These are phyloP conservation scores for Naumovozyma baii DNA, from an alignment of 805 yeast genomes.

Conservation along the genomic window DNA sequence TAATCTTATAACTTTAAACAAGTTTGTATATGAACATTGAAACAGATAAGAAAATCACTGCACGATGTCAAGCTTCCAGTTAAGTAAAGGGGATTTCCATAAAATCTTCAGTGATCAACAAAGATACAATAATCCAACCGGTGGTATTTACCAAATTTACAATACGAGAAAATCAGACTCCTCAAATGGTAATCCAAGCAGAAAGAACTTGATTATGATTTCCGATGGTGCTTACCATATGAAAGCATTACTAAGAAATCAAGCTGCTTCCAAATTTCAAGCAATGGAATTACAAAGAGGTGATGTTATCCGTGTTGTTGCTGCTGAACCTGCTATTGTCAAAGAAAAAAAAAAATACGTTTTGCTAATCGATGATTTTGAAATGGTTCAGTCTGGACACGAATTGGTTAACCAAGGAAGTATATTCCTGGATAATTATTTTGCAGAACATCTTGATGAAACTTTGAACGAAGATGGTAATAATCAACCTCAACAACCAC, in stretches of 20 bases:
- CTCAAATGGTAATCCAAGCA: constrained; percentile 14
- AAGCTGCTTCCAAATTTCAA: constrained; percentile 36
- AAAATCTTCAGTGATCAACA: constrained; percentile 23
- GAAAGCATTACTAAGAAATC: constrained; percentile 47
- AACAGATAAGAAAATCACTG: not conserved
- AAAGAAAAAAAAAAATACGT: constrained; percentile 38
- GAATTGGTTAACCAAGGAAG: constrained; percentile 33
- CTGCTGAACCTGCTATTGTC: constrained; percentile 29
- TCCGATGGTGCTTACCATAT: constrained; percentile 44
- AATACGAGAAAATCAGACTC: constrained; percentile 28
- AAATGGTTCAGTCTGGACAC: constrained; percentile 33
- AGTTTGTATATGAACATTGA: too few relatives aligned
- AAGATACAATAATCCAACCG: constrained; percentile 24
- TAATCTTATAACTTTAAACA: too few relatives aligned
- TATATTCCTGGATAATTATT: constrained; percentile 45
- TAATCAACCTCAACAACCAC: constrained; percentile 3
- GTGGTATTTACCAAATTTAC: constrained; percentile 26
- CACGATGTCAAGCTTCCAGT: constrained; percentile 13
- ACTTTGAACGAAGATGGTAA: constrained; percentile 10
- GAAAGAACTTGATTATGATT: constrained; percentile 33
- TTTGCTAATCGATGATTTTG: constrained; percentile 39
- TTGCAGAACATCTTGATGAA: constrained; percentile 49
- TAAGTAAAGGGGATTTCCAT: constrained; percentile 23
- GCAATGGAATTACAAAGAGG: constrained; percentile 39
- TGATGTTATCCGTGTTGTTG: constrained; percentile 24